Percentiles rank a stretch among this genome's conserved stretches.
Evolutionary conservation across 2,329 filamentous ascomycete genomes (phyloP).

Genomic region (Gnomoniopsis sp.): DNA sequence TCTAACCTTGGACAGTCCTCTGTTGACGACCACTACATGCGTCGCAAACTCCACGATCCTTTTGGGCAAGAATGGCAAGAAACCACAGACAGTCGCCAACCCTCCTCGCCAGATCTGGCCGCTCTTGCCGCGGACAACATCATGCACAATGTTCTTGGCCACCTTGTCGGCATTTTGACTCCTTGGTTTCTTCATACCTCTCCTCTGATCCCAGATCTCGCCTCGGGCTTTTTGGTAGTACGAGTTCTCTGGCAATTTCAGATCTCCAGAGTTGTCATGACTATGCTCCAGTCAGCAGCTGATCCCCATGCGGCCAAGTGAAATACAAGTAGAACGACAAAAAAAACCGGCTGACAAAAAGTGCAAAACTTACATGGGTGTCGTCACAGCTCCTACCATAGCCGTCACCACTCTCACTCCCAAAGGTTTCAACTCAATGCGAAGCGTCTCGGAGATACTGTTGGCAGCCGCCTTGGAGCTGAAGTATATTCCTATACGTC

Average conservation of each 20-base stretch:
- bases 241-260: slow-evolving; percentile 6
- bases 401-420: slow-evolving; percentile 21
- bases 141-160: background rate
- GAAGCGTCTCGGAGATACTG: slow-evolving; percentile 16
- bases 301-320: background rate
- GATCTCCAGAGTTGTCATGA: background rate
- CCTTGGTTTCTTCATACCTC: background rate
- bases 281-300: background rate
- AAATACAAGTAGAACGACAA: too few relatives aligned
- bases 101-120: slow-evolving; percentile 9
- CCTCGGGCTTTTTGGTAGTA: slow-evolving; percentile 1
- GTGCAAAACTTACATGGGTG: background rate
- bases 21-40: background rate
- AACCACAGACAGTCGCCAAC: background rate
- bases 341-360: background rate
- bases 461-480: slow-evolving; percentile 19
- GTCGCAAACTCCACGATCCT: background rate
- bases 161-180: background rate
- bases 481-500: slow-evolving; percentile 6
- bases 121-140: background rate
- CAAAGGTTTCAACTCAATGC: slow-evolving; percentile 20
- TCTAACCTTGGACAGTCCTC: background rate
- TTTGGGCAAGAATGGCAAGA: background rate
- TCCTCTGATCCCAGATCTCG: background rate
- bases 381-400: slow-evolving; percentile 16